Evolutionary conservation across 805 yeast genomes (phyloP), one percentile per base, ranked within the genome.

Genomic region (Spathaspora hagerdaliae): DNA sequence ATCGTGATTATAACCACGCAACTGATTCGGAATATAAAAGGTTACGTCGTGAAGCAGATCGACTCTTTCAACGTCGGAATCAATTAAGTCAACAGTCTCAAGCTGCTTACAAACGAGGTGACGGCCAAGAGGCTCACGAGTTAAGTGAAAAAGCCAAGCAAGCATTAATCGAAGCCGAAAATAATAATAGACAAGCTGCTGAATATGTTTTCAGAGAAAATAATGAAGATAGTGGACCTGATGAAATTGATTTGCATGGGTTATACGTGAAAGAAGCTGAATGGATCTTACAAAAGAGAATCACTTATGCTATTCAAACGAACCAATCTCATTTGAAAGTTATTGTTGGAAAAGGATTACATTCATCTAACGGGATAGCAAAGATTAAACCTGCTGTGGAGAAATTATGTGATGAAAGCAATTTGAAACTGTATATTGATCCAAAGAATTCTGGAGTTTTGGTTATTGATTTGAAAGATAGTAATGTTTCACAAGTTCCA

Each of bases 231-330:
- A 83, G 92, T n/a, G 82, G 78, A 31, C 74, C 75, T 24, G 85
- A 88, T 62, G 98, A 92, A 64, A 89, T 92, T 51, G 98, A 92
- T 67, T 73, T 92, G 43, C 99, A 92, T 63, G 99, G 99, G 0
- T 69, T 92, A 29, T 91, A 75, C 55, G 95, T 92, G 14, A 85
- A 83, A 60, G 99, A 92, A 67, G 97, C 97, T 7, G 79, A 80
- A 49, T 85, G 80, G 59, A 79, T 85, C 42, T 71, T 92, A 52
- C 87, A 84, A 54, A 80, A 78, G 49, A 75, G 98, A 47, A 77
- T 92, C 41, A 74, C 75, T n/a, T 81, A 81, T 27, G 88, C 83
- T 44, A 73, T 80, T 12, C 69, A 79, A 24, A 66, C 75, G 31
- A 70, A 78, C 44, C 94, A 87, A 58, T 63, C 76, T 2, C 79